phyloP scores from a whole-genome alignment of 1,284 basidiomycete genomes.

The Tilletia indica region DNA sequence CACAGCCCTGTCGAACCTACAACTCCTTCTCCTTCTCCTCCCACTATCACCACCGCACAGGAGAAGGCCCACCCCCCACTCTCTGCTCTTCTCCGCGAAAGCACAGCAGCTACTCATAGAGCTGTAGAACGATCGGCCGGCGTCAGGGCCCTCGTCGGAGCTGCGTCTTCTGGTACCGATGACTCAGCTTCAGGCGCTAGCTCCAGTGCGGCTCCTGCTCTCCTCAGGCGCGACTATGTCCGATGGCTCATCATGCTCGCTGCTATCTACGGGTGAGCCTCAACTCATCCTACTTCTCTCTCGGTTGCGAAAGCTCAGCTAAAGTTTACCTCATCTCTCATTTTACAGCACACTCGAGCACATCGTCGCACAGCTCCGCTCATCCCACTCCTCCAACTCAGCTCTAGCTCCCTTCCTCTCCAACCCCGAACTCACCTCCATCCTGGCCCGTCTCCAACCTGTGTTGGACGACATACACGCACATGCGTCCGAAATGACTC shows the following conservation, averaged over 20 bases:
- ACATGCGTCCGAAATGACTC: conserved; percentile 24
- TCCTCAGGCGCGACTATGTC: conserved; percentile 36
- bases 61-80: not conserved
- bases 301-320: not conserved
- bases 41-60: not conserved
- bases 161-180: not conserved
- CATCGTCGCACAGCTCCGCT: not conserved
- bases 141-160: conserved; percentile 4
- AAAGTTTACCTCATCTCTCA: not conserved
- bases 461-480: conserved; percentile 25
- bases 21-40: too few species aligned
- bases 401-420: conserved; percentile 14
- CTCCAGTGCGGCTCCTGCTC: too few species aligned
- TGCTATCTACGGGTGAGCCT: conserved; percentile 29
- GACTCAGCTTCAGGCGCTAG: not conserved
- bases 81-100: not conserved
- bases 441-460: conserved; percentile 21
- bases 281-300: not conserved
- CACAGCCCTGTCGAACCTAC: too few species aligned
- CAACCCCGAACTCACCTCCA: conserved; percentile 20
- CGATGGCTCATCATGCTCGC: conserved; percentile 38
- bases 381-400: conserved; percentile 7
- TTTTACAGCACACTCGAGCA: not conserved
- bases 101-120: not conserved
- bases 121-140: conserved; percentile 6